phyloP scores from a whole-genome alignment of 2,329 filamentous ascomycete genomes.

The Pestalotiopsis sp. region DNA sequence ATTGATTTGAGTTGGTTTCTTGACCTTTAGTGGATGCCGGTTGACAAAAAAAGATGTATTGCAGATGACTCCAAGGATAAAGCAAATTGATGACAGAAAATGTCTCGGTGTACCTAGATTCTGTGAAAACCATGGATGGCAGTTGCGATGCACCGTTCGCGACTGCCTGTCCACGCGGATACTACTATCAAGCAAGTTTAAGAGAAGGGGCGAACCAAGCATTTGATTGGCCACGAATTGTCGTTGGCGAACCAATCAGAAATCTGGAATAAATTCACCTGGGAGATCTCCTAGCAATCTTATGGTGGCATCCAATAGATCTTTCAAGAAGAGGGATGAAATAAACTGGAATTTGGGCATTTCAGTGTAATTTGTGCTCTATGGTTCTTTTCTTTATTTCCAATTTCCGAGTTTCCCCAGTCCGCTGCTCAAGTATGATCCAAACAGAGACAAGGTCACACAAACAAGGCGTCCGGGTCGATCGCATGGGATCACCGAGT shows the following conservation, averaged over 20 bases:
- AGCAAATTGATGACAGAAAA: too few species aligned
- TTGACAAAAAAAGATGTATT: too few species aligned
- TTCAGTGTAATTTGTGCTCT: background rate
- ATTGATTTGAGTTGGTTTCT: too few species aligned
- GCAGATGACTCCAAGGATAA: too few species aligned
- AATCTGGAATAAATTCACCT: slow-evolving; percentile 17
- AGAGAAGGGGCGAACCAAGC: background rate
- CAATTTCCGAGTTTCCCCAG: background rate
- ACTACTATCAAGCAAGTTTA: slow-evolving; percentile 14
- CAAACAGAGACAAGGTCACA: background rate
- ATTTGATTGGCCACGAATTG: slow-evolving; percentile 14
- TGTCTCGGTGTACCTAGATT: too few species aligned
- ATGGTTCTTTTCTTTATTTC: background rate
- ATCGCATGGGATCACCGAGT: background rate
- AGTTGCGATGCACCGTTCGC: too few species aligned
- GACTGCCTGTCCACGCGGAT: background rate
- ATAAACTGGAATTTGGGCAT: background rate
- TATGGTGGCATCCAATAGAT: background rate
- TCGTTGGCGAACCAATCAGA: slow-evolving; percentile 24
- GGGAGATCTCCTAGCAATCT: background rate
- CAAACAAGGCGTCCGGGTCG: background rate
- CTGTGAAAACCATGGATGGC: too few species aligned
- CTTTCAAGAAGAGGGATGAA: background rate
- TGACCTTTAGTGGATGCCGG: too few species aligned
- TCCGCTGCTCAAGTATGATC: background rate